Percentiles rank a stretch among this genome's conserved stretches.
Evolutionary conservation across 179 eudicot species (phyloP).

Genomic region (Spinacia oleracea): DNA sequence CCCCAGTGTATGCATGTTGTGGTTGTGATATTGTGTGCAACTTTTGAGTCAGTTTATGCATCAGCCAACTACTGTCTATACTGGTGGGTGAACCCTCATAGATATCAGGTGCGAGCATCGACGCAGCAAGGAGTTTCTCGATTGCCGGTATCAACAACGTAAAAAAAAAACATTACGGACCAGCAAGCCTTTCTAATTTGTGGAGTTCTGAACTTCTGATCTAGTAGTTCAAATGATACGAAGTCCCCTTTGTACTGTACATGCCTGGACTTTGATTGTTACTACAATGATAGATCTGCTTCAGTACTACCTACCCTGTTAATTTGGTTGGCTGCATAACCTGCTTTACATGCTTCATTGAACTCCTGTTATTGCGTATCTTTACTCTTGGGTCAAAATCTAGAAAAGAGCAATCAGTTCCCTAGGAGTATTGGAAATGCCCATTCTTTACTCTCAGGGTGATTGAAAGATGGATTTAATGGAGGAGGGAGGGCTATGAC

Average conservation of each 20-base stretch:
- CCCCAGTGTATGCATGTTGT: background rate
- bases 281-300: background rate
- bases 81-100: too few species aligned
- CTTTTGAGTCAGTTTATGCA: too few species aligned
- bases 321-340: background rate
- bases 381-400: background rate
- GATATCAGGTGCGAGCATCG: too few species aligned
- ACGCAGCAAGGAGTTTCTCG: too few species aligned
- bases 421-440: background rate
- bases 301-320: background rate
- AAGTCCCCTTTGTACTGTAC: conserved; percentile 4
- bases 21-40: background rate
- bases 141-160: too few species aligned
- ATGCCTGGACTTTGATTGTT: background rate
- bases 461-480: background rate
- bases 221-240: background rate
- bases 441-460: background rate
- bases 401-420: background rate
- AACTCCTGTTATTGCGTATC: background rate
- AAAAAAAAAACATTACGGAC: too few species aligned
- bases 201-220: background rate
- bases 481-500: background rate
- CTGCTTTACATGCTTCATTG: background rate
- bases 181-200: background rate
- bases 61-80: too few species aligned